Evolutionary conservation across 179 eudicot genomes (phyloP), one percentile per base, ranked within the genome.

Genomic region (Pouteria campechiana): DNA sequence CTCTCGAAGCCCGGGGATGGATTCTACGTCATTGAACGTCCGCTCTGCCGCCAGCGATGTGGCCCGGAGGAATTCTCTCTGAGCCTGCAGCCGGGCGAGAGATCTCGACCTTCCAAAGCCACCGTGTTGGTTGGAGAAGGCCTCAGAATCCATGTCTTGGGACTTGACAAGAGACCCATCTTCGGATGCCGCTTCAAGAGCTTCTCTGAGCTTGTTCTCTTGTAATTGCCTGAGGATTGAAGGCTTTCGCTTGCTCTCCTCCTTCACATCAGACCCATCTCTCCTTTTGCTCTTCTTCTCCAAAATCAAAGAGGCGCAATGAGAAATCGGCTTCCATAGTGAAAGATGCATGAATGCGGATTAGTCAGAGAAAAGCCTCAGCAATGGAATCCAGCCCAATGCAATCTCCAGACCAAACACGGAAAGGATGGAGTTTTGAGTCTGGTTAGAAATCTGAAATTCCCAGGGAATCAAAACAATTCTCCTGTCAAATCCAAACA

Each of bases 271-370:
- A 43, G 84, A 61, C 45, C 73, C 84, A 63, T 81, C 80, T 52
- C 59, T 86, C 60, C 66, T 67, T 55, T 75, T 79, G 61, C 93
- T 67, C 67, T 86, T 90, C 17, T 79, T 90, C 62, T 76, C 94
- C 67, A 82, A 36, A 27, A 90, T 54, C 39, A 90, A 53, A 66
- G 90, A 60, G 46, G 81, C 96, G 65, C 94, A 90, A 44, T 77
- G 81, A 43, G 98, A 81, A 49, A 90, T 64, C 51, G 90, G 98
- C 61, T 90, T 90, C 98, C 98, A 90, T 62, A 90, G 69, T 69
- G 98, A 79, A 58, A 86, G 67, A 90, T 86, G 96, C 98, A 90
- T 90, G 43, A 65, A 57, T 68, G 52, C 73, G 50, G n/a, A n/a
- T n/a, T n/a, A n/a, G n/a, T n/a, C n/a, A n/a, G n/a, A n/a, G n/a